Evolutionary conservation across 179 eudicot species (phyloP), one percentile per base, ranked within the genome.

Genomic region (Heliamphora pulchella): DNA sequence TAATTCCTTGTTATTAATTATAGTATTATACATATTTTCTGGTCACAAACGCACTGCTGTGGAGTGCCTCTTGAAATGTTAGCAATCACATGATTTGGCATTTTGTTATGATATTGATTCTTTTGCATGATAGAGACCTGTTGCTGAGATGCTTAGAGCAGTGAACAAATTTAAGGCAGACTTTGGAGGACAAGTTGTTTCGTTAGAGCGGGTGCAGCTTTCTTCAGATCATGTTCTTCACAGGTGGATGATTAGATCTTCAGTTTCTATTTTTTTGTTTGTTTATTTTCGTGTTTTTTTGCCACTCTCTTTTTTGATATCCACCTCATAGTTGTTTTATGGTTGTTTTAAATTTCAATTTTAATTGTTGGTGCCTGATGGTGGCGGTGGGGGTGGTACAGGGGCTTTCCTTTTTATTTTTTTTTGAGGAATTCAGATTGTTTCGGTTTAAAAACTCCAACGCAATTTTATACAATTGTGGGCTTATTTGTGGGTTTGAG

Each of bases 201-300:
- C 89, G 66, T 81, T 96, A 80, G 99, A 96, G 89, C 96, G 99
- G 61, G 93, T 94, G 81, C 99, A 96, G 83, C 98, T 98, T 61
- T 96, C 98, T 83, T 85, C 94, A 63, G 98, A 96, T 79, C 99
- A 94, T 84, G 99, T 96, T 85, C 92, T 96, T 83, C 99, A 96
- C 87, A 96, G 99, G 99, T 96, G 41, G 64, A 70, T 61, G 39
- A 64, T 53, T 43, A 48, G 10, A 31, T 44, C 8, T n/a, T 61
- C 1, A 46, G 3, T 48, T 61, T 61, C 1, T 8, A 64, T 43
- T 55, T 66, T 0, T 58, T 59, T 18, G 31, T 31, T 31, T 31
- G 31, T 31, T 31, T 31, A 31, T 31, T 31, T 31, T 31, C 31
- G 31, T 31, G 31, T 31, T 0, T 31, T 31, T 31, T 31, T 31